Evolutionary conservation across 139 green algal species (phyloP).

Genomic region (Nannochloris sp.): DNA sequence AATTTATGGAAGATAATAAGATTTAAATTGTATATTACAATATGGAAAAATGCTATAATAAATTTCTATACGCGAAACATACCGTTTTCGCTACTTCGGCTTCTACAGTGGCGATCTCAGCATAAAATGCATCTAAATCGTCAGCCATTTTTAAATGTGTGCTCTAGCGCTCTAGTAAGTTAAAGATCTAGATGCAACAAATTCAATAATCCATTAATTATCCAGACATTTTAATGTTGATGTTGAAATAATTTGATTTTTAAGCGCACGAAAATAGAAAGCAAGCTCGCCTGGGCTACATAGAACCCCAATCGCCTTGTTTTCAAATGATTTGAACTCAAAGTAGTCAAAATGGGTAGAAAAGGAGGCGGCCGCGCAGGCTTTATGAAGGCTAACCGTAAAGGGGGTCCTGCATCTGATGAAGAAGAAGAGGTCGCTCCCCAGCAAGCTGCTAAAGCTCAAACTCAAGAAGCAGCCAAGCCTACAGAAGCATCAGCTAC

Average conservation of each 20-base stretch:
- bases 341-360: slow-evolving; percentile 26
- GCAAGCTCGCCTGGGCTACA: not conserved
- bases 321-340: not conserved
- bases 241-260: no score
- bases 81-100: not conserved
- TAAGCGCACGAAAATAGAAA: no score
- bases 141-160: slow-evolving; percentile 5
- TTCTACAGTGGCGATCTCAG: slow-evolving; percentile 22
- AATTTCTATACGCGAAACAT: no score
- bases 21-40: no score
- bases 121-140: slow-evolving; percentile 29
- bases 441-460: not conserved
- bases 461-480: not conserved
- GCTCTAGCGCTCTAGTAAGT: no score
- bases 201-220: no score
- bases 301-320: not conserved
- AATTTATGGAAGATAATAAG: no score
- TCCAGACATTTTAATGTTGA: not conserved
- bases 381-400: slow-evolving; percentile 29
- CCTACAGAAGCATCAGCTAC: not conserved
- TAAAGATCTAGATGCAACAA: no score
- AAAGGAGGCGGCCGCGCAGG: slow-evolving; percentile 35
- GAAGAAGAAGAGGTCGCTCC: not conserved
- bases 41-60: no score
- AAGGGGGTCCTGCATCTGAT: not conserved